Evolutionary conservation across 2,329 filamentous ascomycete genomes (phyloP).

Genomic region (Penicillium occitanis): DNA sequence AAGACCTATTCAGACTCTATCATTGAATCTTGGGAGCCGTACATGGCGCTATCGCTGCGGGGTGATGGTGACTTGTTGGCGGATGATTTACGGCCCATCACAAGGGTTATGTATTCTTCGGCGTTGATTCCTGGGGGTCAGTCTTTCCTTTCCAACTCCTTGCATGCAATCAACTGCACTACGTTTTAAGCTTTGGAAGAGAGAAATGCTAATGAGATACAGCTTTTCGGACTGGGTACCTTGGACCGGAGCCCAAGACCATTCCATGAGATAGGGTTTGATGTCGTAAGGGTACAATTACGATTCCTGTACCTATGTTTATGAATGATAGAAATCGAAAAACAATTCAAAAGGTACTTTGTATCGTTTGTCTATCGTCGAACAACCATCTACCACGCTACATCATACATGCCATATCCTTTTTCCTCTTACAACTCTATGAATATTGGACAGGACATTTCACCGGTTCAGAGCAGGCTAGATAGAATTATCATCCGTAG

Average conservation of each 20-base stretch:
- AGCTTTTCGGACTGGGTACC: conserved; percentile 38
- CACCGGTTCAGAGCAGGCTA: neutral
- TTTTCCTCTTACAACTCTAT: neutral
- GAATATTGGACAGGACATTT: neutral
- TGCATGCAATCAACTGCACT: too few relatives aligned
- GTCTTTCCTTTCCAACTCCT: conserved; percentile 22
- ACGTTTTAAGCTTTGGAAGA: neutral
- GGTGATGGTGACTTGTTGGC: conserved; percentile 27
- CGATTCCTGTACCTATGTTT: neutral
- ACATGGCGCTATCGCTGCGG: conserved; percentile 38
- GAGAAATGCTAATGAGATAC: neutral
- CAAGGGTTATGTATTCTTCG: conserved; percentile 58
- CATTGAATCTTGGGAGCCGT: conserved; percentile 40
- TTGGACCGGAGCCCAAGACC: conserved; percentile 36
- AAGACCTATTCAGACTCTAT: conserved; percentile 37
- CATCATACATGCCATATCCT: neutral
- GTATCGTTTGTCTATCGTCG: neutral
- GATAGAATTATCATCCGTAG: neutral
- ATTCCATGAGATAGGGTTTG: conserved; percentile 3
- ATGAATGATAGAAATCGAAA: neutral
- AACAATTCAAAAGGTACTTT: neutral
- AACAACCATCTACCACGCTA: neutral
- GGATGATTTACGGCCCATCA: conserved; percentile 54
- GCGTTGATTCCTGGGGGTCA: conserved; percentile 57
- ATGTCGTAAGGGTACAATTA: neutral